A percentile compares a stretch with the other conserved stretches of the same genome.
phyloP scores from a whole-genome alignment of 768 basidiomycete genomes.

The Cyclocybe aegerita region DNA sequence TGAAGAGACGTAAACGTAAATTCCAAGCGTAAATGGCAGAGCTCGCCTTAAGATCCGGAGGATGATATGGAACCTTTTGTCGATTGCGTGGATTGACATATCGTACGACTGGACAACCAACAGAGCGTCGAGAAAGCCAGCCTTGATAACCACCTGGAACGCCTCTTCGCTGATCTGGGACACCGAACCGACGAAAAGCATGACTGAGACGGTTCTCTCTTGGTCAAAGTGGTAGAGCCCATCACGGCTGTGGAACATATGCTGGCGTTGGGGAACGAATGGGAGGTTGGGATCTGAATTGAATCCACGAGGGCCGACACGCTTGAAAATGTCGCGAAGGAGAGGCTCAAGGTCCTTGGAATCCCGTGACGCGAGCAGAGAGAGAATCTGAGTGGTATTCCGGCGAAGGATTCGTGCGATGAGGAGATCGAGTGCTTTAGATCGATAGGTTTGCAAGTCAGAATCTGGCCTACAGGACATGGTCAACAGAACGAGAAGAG shows the following conservation, averaged over 20 bases:
- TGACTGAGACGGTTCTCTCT: conserved; percentile 5
- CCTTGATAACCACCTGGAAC: conserved; percentile 8
- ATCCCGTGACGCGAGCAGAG: conserved; percentile 1
- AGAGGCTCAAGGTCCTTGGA: conserved; percentile 1
- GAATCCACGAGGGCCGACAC: conserved; percentile 2
- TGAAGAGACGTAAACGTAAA: too few species aligned
- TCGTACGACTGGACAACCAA: conserved; percentile 9
- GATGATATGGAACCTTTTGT: conserved; percentile 7
- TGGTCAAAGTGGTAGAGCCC: conserved; percentile 10
- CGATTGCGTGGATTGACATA: conserved; percentile 5
- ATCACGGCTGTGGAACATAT: conserved; percentile 7
- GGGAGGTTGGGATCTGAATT: not conserved
- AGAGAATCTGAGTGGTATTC: conserved; percentile 5
- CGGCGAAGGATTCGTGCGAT: not conserved
- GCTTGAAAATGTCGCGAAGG: conserved; percentile 1
- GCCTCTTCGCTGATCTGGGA: conserved; percentile 1
- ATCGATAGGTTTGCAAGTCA: not conserved
- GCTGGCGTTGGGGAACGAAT: not conserved
- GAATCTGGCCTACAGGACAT: not conserved
- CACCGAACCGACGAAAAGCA: conserved; percentile 3
- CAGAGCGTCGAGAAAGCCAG: conserved; percentile 7
- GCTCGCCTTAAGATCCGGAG: conserved; percentile 1
- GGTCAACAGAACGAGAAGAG: not conserved
- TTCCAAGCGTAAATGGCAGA: not conserved
- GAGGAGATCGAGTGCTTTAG: conserved; percentile 4